phyloP scores from a whole-genome alignment of 345 rosid genomes.

The Populus nigra region DNA sequence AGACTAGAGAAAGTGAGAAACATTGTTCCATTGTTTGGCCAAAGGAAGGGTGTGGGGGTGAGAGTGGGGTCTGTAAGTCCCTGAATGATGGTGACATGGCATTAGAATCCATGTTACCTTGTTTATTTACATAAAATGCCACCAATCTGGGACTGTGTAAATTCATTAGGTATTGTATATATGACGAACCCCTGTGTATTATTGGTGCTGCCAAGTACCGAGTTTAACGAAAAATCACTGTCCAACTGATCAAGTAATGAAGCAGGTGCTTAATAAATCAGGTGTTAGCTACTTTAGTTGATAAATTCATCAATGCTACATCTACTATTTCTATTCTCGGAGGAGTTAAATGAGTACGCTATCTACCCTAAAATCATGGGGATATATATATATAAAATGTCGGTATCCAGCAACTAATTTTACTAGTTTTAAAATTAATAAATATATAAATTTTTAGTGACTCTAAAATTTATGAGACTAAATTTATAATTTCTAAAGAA shows the following conservation, averaged over 20 bases:
- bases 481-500: too few species aligned
- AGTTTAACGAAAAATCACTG: not conserved
- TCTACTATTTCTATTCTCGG: not conserved
- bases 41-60: slow-evolving; percentile 14
- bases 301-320: not conserved
- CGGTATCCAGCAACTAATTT: fast-evolving
- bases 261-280: not conserved
- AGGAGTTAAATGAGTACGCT: not conserved
- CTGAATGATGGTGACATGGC: slow-evolving; percentile 29
- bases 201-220: not conserved
- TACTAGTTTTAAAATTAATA: too few species aligned
- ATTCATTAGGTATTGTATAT: not conserved
- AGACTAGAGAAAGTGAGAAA: slow-evolving; percentile 15
- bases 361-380: not conserved
- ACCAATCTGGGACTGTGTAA: not conserved
- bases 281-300: not conserved
- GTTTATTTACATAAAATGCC: not conserved
- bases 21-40: slow-evolving; percentile 36
- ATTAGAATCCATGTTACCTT: not conserved
- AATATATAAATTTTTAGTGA: fast-evolving
- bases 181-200: not conserved
- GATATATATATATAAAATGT: too few species aligned
- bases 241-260: not conserved
- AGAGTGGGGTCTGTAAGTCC: not conserved
- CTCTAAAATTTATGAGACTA: too few species aligned